Evolutionary conservation across 2,329 filamentous ascomycete species (phyloP).

Genomic region (Leptographium lundbergii): DNA sequence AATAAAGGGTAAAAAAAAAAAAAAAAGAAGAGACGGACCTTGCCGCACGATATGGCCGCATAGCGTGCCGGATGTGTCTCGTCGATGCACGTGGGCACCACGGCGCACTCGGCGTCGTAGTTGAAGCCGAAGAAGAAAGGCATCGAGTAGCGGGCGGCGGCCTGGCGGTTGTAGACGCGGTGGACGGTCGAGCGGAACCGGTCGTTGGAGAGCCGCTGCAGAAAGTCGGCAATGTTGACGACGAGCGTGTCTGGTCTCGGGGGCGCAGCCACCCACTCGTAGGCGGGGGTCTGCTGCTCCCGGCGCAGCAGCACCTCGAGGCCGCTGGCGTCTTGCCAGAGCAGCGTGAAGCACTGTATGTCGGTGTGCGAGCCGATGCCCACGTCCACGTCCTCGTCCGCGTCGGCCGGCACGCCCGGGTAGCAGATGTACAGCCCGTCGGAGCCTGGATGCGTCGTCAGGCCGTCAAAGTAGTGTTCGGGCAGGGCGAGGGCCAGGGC

Average conservation of each 20-base stretch:
- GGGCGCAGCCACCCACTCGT: constrained; percentile 25
- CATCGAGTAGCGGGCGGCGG: constrained; percentile 35
- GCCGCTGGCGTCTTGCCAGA: constrained; percentile 32
- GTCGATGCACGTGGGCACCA: constrained; percentile 27
- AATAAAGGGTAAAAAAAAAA: neutral
- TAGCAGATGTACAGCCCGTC: constrained; percentile 16
- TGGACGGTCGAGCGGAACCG: constrained; percentile 35
- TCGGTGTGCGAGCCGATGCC: constrained; percentile 35
- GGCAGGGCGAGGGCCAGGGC: constrained; percentile 12
- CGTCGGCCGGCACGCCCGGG: constrained; percentile 10
- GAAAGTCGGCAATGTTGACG: constrained; percentile 39
- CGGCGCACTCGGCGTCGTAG: constrained; percentile 28
- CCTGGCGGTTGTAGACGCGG: constrained; percentile 31
- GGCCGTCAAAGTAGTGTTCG: constrained; percentile 24
- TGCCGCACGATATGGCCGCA: constrained; percentile 29
- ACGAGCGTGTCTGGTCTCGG: constrained; percentile 34
- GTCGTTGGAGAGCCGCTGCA: constrained; percentile 38
- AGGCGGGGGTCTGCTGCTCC: neutral
- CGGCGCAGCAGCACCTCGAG: constrained; percentile 23
- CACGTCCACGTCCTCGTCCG: constrained; percentile 17
- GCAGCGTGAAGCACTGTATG: constrained; percentile 34
- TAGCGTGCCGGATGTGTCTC: constrained; percentile 27
- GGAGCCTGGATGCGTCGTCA: constrained; percentile 22
- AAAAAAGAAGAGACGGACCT: constrained; percentile 3
- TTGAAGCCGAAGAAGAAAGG: constrained; percentile 43